Conservation (phyloP, 139 green algal species). For the Tetradesmus lagerheimii region DNA sequence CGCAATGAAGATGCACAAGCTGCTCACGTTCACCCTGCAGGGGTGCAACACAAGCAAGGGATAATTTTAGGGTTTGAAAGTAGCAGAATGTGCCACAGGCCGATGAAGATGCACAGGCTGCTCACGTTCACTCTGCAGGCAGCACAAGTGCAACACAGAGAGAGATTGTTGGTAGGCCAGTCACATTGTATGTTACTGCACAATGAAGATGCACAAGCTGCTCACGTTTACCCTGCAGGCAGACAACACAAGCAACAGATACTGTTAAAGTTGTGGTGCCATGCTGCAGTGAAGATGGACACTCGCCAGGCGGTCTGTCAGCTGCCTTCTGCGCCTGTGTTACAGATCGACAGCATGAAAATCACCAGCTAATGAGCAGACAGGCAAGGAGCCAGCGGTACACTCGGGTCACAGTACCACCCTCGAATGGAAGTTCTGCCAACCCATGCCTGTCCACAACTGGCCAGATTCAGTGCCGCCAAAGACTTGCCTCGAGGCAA, state of each 20-base stretch:
- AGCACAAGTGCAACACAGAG: too few relatives aligned
- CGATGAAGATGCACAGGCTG: conserved; percentile 18
- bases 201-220: conserved; percentile 28
- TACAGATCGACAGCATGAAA: too few relatives aligned
- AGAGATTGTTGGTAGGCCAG: too few relatives aligned
- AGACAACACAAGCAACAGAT: neutral
- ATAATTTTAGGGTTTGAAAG: neutral
- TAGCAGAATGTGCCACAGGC: conserved; percentile 10
- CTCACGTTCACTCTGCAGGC: neutral
- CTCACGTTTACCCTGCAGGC: neutral
- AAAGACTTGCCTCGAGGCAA: too few relatives aligned
- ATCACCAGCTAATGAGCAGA: too few relatives aligned
- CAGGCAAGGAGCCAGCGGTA: too few relatives aligned
- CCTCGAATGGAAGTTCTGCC: too few relatives aligned
- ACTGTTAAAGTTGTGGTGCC: neutral
- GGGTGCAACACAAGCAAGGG: neutral
- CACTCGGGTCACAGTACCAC: too few relatives aligned
- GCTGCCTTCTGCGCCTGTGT: too few relatives aligned
- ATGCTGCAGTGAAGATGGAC: neutral
- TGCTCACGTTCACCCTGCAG: conserved; percentile 6
- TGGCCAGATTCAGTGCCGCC: too few relatives aligned
- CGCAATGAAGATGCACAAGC: conserved; percentile 24
- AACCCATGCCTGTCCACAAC: too few relatives aligned
- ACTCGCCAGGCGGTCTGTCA: too few relatives aligned
- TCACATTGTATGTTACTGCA: conserved; percentile 33